Percentiles rank a stretch among this genome's conserved stretches.
These are phyloP conservation scores for Glycine soja DNA, from an alignment of 306 rosid genomes.

Conservation along the genomic window DNA sequence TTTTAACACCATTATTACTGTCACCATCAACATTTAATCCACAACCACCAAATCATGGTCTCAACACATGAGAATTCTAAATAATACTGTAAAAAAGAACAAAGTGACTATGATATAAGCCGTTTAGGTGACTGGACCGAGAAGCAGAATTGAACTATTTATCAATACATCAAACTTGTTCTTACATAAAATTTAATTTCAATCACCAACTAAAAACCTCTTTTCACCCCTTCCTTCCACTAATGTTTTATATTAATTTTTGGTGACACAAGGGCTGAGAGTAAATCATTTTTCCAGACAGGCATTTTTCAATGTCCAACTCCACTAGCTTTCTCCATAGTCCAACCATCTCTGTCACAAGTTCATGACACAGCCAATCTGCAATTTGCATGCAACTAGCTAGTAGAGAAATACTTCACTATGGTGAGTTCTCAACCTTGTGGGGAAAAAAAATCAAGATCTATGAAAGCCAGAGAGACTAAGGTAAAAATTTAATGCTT, in stretches of 20 bases:
- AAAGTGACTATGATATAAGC: neutral
- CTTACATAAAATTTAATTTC: neutral
- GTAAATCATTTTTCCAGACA: neutral
- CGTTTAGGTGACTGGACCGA: neutral
- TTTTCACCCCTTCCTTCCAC: neutral
- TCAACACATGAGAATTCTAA: neutral
- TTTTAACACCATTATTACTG: neutral
- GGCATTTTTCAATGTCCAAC: conserved; percentile 6
- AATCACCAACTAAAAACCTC: neutral
- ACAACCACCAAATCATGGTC: neutral
- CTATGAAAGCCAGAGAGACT: conserved; percentile 3
- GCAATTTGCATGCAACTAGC: neutral
- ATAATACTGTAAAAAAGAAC: neutral
- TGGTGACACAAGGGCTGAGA: neutral
- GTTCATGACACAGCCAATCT: conserved; percentile 14
- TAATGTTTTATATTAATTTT: neutral
- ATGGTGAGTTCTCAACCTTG: neutral
- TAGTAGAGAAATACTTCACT: neutral
- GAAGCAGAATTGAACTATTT: conserved; percentile 2
- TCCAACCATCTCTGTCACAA: conserved; percentile 12
- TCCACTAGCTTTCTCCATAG: conserved; percentile 1
- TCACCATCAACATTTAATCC: neutral
- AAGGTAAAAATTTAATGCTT: conserved; percentile 13
- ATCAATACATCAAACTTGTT: neutral
- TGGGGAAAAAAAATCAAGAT: neutral